Evolutionary conservation across 768 basidiomycete species (phyloP).

Genomic region (Fomitopsis serialis): DNA sequence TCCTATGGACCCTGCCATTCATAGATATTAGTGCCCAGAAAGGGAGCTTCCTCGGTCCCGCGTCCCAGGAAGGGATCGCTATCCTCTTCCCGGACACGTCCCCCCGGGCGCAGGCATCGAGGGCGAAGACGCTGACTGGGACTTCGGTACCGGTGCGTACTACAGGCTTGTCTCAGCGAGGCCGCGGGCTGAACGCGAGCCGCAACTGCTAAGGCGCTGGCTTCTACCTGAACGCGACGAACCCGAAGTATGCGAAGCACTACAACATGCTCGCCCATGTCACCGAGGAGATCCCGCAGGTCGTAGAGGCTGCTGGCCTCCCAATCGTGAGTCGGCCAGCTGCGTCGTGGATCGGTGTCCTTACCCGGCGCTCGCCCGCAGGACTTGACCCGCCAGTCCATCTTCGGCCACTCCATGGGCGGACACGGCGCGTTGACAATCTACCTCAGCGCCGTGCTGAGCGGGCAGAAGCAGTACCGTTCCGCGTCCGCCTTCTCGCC

Average conservation of each 20-base stretch:
- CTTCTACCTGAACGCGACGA: slow-evolving; percentile 92
- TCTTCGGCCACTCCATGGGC: slow-evolving; percentile 97
- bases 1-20: neutral
- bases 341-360: neutral
- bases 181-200: neutral
- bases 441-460: slow-evolving; percentile 64
- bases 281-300: slow-evolving; percentile 76
- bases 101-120: slow-evolving; percentile 87
- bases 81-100: slow-evolving; percentile 95
- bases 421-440: slow-evolving; percentile 93
- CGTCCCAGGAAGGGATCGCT: slow-evolving; percentile 81
- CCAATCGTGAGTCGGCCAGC: slow-evolving; percentile 57
- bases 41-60: slow-evolving; percentile 85
- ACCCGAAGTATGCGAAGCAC: slow-evolving; percentile 60
- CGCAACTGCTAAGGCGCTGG: slow-evolving; percentile 54
- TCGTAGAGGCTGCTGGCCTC: slow-evolving; percentile 66
- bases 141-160: slow-evolving; percentile 74
- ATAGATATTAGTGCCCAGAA: slow-evolving; percentile 68
- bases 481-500: slow-evolving; percentile 90
- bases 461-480: slow-evolving; percentile 55
- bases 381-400: slow-evolving; percentile 81
- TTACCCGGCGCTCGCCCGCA: slow-evolving; percentile 22
- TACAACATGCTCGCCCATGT: slow-evolving; percentile 91
- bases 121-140: slow-evolving; percentile 80
- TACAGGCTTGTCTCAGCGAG: neutral